Evolutionary conservation across 2,329 filamentous ascomycete genomes (phyloP), one percentile per base, ranked within the genome.

Genomic region (Apiospora saccharicola): DNA sequence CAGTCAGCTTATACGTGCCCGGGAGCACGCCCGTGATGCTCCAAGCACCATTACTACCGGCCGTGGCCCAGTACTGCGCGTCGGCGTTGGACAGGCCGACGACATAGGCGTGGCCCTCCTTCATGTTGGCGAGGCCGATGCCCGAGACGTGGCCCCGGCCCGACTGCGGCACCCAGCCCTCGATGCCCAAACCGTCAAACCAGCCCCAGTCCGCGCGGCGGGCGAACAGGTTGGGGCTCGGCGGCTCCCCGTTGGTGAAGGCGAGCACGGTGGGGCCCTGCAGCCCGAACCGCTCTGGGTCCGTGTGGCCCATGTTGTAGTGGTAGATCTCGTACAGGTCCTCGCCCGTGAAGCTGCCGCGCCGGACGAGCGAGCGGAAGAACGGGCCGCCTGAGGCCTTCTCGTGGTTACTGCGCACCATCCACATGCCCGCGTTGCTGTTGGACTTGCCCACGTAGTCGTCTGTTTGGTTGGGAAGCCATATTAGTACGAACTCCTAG

Each of bases 281-380:
- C 1, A 85, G 79, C 49, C 83, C 83, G 57, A 83, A 80, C 67
- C 83, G 79, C 79, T 84, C 81, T 4, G 80, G 75, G 71, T 85
- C 83, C 1, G 82, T 84, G 73, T 83, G 82, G 0, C 82, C 82
- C 83, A 84, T 75, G 74, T 81, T 83, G 76, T 84, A 85, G 72
- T 83, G 81, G 68, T 84, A 83, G 71, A 84, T 84, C 34, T 84
- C 83, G 73, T 84, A 84, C 22, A 85, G 76, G 71, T 85, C 83
- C 22, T 82, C 81, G 14, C 81, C 82, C 24, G 76, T 78, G 14
- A 76, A 75, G 71, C 77, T 77, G 44, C 81, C 82, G 24, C 82
- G 81, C 8, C 82, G 79, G n/a, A 83, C 75, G 24, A 84, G 78
- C 43, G 79, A 82, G 41, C 82, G 77, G 79, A 83, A 84, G 72